Base-by-base conservation (phyloP, 176 grass and related monocot genomes). In the Phragmites australis region DNA sequence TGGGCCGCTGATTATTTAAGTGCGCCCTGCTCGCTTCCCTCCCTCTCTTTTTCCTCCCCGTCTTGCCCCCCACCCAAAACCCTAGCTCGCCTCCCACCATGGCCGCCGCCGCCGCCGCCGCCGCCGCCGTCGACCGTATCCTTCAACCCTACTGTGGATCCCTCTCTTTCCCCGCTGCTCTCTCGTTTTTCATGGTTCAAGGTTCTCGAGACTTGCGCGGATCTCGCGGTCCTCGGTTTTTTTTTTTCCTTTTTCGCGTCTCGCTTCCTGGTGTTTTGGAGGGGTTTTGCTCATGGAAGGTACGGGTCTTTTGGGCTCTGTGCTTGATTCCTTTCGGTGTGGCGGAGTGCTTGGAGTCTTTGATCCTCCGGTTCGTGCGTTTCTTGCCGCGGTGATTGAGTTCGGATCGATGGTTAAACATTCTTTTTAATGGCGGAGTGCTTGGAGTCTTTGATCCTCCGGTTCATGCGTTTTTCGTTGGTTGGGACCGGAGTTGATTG, bases 81-180 rank as follows among this genome's bases (percentile, higher is more conserved):
- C 74, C 12, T n/a, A 51, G 62, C 52, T 32, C 45, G 47, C 43
- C 40, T 77, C 51, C 46, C 44, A 12, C 15, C 47, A 87, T 87
- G 84, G 80, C 84, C 25, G 75, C 88, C 34, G 71, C 70, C 59
- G 48, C 72, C 72, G 2, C 74, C 47, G 37, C 88, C 53, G 46
- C 29, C n/a, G n/a, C n/a, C n/a, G n/a, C 87, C 39, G 60, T 84
- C 65, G 88, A 90, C 29, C 88, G 88, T 87, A 90, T 90, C 84
- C 84, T 90, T 87, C 27, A 55, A 45, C 44, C 54, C 47, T 78
- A 30, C 39, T 62, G 34, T 16, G 40, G n/a, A 12, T 53, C 45
- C 5, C 1, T 22, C 37, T 43, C 16, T 65, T 26, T 27, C 21
- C 21, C 21, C 57, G 37, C 6, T 31, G 68, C 64, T 48, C 47